Evolutionary conservation across 129 eudicot species (phyloP).

Genomic region (sunflower (Helianthus annuus)): HanXRQr2.0-SUNRISE NC_035446.2:55980575-55981074

Average conservation of each 20-base stretch:
- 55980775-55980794: slow-evolving; percentile 41
- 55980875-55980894: slow-evolving; percentile 36
- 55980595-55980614: slow-evolving; percentile 57
- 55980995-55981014: slow-evolving; percentile 50
- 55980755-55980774: slow-evolving; percentile 55
- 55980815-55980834: slow-evolving; percentile 48
- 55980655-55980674: slow-evolving; percentile 31
- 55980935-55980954: slow-evolving; percentile 33
- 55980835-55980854: slow-evolving; percentile 17
- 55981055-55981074: slow-evolving; percentile 60
- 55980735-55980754: slow-evolving; percentile 46
- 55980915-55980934: slow-evolving; percentile 53
- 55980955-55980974: slow-evolving; percentile 23
- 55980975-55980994: background rate
- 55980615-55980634: slow-evolving; percentile 46
- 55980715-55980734: slow-evolving; percentile 49
- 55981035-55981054: slow-evolving; percentile 80
- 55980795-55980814: slow-evolving; percentile 45
- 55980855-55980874: slow-evolving; percentile 11
- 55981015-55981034: slow-evolving; percentile 79
- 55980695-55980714: slow-evolving; percentile 45
- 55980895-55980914: slow-evolving; percentile 51
- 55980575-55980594: slow-evolving; percentile 46
- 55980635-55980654: slow-evolving; percentile 23
- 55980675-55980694: slow-evolving; percentile 42